Evolutionary conservation across 164 flowering plant species (phyloP), one percentile per base, ranked within the genome.

Genomic region (Litsea cubeba): DNA sequence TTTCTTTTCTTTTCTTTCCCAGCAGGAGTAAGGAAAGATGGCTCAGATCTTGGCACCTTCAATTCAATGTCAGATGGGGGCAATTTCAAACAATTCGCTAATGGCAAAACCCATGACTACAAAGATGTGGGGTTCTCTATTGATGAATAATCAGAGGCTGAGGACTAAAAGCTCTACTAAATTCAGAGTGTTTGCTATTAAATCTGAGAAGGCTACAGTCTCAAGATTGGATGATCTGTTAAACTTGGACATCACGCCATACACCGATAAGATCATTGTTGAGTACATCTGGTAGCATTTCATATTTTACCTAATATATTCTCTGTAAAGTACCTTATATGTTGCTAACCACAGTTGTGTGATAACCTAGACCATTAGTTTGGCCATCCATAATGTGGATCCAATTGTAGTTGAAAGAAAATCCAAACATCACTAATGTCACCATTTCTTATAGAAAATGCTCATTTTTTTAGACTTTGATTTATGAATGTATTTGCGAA

Each of bases 41-140:
- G 98, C 99, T 23, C 97, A 91, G 80, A 89, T 90, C 71, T 80
- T 88, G 84, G 95, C 96, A 80, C 97, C 96, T 30, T 86, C 91
- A 3, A 74, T 83, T 62, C 95, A 90, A 87, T 87, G 88, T 83
- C 96, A 88, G 76, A 84, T 91, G 88, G 82, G 86, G 25, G 69
- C 46, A 75, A 68, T 85, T 40, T 54, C 87, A 66, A 88, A 82
- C 75, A 83, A 66, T 76, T 70, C 85, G 24, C 72, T 71, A 35
- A 76, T 68, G 76, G 82, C 87, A 64, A 85, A 85, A 51, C 83
- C 85, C 50, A 81, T 88, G 62, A 83, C 86, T 35, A 14, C 89
- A 76, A 95, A 89, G 75, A 81, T 87, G 86, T 87, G 87, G 89
- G 78, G 82, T 70, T 88, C 94, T 68, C 72, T 93, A 12, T 57